Percentiles rank a stretch among this genome's conserved stretches.
Evolutionary conservation across 2,329 filamentous ascomycete species (phyloP).

Genomic region (Aspergillus chevalieri): DNA sequence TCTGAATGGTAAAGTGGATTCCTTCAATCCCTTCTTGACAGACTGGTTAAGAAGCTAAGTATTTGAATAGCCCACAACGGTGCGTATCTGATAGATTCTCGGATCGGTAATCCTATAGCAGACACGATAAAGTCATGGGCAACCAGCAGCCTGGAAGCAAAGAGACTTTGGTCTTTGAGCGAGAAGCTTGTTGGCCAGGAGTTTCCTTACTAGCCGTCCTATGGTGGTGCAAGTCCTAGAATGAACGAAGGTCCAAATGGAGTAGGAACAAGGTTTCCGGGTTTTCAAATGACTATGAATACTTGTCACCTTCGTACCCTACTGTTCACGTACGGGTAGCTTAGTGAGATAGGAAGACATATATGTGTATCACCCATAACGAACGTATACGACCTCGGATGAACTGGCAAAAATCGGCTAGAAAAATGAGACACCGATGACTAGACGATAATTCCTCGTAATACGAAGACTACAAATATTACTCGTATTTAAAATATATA

Average conservation of each 20-base stretch:
- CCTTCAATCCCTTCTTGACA: neutral
- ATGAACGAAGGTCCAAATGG: neutral
- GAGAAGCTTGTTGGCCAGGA: constrained; percentile 39
- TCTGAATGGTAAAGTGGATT: constrained; percentile 11
- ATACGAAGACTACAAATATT: neutral
- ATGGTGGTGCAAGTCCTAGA: neutral
- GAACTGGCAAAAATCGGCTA: too few species aligned
- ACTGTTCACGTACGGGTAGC: too few species aligned
- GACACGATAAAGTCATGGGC: constrained; percentile 26
- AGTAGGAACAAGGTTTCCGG: neutral
- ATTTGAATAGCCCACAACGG: constrained; percentile 23
- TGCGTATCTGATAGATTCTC: constrained; percentile 39
- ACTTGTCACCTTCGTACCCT: too few species aligned
- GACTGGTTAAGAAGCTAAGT: constrained; percentile 4
- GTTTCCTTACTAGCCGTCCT: constrained; percentile 20
- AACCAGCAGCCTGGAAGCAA: constrained; percentile 26
- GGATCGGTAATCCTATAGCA: constrained; percentile 30
- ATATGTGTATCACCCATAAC: too few species aligned
- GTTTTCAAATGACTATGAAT: too few species aligned
- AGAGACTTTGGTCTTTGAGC: constrained; percentile 43
- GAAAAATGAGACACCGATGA: too few species aligned
- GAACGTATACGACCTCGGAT: too few species aligned
- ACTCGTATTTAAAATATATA: neutral
- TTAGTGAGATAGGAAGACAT: too few species aligned
- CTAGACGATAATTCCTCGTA: neutral